A percentile compares a stretch with the other conserved stretches of the same genome.
Evolutionary conservation across 1,284 basidiomycete species (phyloP).

Genomic region (Sphaerobolus stellatus): DNA sequence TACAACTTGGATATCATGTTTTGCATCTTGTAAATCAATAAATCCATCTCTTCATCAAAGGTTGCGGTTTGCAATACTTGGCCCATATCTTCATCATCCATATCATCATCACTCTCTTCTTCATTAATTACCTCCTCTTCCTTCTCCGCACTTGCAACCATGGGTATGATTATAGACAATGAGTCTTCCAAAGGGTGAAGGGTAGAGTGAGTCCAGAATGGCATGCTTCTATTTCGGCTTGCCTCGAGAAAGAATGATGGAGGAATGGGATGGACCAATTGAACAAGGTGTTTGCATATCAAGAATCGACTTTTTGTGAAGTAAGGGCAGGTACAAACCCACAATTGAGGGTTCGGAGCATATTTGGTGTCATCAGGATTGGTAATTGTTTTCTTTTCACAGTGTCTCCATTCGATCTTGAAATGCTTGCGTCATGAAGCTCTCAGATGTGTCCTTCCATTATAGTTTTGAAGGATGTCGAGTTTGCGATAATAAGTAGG

Average conservation of each 20-base stretch:
- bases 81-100: background rate
- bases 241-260: conserved; percentile 32
- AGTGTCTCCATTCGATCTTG: conserved; percentile 29
- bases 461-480: conserved; percentile 21
- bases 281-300: conserved; percentile 36
- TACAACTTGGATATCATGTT: no score
- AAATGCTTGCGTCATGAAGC: conserved; percentile 32
- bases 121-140: background rate
- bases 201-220: conserved; percentile 28
- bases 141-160: background rate
- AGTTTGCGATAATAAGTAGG: conserved; percentile 33
- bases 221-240: conserved; percentile 21
- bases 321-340: conserved; percentile 33
- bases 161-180: background rate
- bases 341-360: conserved; percentile 20
- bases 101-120: background rate
- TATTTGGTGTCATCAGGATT: conserved; percentile 22
- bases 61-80: background rate
- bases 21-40: no score
- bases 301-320: conserved; percentile 31
- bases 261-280: conserved; percentile 24
- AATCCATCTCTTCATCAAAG: background rate
- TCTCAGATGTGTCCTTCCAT: conserved; percentile 27
- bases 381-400: conserved; percentile 20
- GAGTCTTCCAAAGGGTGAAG: conserved; percentile 16